Conservation (phyloP, 768 basidiomycete species). For the Podaxis sp. region DNA sequence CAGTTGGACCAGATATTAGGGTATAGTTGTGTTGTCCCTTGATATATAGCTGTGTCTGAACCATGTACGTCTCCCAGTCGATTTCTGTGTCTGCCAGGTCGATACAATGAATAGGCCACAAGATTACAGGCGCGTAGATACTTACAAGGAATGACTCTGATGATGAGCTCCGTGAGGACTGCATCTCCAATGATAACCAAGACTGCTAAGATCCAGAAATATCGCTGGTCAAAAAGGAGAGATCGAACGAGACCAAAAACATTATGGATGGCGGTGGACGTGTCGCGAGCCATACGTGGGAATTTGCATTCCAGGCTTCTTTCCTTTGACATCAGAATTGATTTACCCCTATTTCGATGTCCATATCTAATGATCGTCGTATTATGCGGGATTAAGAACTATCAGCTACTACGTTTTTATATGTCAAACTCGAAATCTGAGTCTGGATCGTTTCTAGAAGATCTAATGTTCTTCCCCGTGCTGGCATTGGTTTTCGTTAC, state of each 20-base stretch:
- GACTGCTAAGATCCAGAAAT: conserved; percentile 65
- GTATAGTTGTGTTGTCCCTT: conserved; percentile 83
- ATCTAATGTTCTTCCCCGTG: conserved; percentile 51
- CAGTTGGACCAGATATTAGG: conserved; percentile 82
- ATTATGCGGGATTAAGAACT: background rate
- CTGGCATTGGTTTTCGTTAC: conserved; percentile 51
- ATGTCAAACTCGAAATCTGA: conserved; percentile 81
- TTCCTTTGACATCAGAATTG: background rate
- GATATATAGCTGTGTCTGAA: conserved; percentile 74
- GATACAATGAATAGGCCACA: conserved; percentile 13
- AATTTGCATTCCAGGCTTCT: background rate
- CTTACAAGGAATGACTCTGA: conserved; percentile 81
- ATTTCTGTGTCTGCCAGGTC: conserved; percentile 85
- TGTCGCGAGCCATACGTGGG: conserved; percentile 13
- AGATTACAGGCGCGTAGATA: conserved; percentile 14
- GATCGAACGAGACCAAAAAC: conserved; percentile 20
- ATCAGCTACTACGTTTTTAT: conserved; percentile 23
- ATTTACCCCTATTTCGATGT: background rate
- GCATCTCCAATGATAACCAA: conserved; percentile 73
- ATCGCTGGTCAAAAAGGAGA: conserved; percentile 48
- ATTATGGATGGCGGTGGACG: conserved; percentile 14
- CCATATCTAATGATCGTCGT: background rate
- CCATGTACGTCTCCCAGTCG: conserved; percentile 96
- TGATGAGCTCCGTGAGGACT: conserved; percentile 73
- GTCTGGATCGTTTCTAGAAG: conserved; percentile 47